Base-by-base conservation (phyloP, 2,329 filamentous ascomycete genomes). In the Hymenoscyphus albidus region DNA sequence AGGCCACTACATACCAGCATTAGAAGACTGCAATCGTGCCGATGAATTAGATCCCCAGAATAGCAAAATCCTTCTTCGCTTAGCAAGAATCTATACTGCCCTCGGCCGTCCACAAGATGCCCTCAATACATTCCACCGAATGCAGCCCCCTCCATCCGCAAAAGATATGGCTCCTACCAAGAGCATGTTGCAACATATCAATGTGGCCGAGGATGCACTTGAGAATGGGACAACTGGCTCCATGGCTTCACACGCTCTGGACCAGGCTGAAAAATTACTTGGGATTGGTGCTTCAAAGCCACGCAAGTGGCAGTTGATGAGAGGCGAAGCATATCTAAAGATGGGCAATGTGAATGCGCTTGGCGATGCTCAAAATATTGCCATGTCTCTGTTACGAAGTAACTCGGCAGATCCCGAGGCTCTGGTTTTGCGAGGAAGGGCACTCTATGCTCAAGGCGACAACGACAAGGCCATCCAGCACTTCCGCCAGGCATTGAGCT, bases 351-450 rank as follows among this genome's bases (percentile, higher is more conserved):
- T 88, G 65, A 97, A 97, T 78, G 88, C 92, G 12, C 81, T 97
- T 7, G 93, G 93, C 40, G 93, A 97, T 77, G 94, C 93, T 5
- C 92, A 96, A 78, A 96, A 93, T 75, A 87, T 98, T 62, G 93
- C 93, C 72, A 97, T 97, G 86, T 86, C 85, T 2, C 79, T 99
- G 71, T 82, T 99, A 67, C 87, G 95, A 62, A 83, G 85, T 74
- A 98, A 98, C 80, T 92, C 83, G 76, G 90, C 94, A 75, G 95
- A 99, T 74, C 93, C 95, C 1, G 95, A 99, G 79, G 95, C 94
- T 1, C 81, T 99, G 68, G 91, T 97, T 5, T 85, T 99, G 61
- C 87, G 94, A 58, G 95, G 94, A 31, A 87, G 93, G 68, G 90
- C 92, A 16, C 83, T 97, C 59, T 98, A 98, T 73, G 89, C 88